These are phyloP conservation scores for Sporisorium iseilematis-ciliati DNA, from an alignment of 1,284 basidiomycete species.

Conservation along the genomic window DNA sequence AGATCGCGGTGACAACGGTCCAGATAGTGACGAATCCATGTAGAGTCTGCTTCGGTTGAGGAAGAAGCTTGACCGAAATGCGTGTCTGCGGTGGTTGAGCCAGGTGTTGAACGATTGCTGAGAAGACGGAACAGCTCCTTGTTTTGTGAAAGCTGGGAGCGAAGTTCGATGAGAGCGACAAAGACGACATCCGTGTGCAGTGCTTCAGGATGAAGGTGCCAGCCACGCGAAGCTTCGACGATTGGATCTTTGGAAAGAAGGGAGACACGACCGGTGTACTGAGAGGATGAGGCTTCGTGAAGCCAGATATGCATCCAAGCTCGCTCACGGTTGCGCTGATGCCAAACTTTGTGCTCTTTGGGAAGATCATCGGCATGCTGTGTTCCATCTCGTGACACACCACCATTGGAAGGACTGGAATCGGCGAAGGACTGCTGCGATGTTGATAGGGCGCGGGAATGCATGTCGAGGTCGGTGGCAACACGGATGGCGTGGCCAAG, in stretches of 20 bases:
- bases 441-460: conserved; percentile 33
- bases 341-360: conserved; percentile 21
- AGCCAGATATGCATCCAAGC: conserved; percentile 55
- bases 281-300: conserved; percentile 44
- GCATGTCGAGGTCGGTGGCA: conserved; percentile 45
- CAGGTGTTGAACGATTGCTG: conserved; percentile 18
- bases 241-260: conserved; percentile 44
- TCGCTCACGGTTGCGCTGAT: conserved; percentile 37
- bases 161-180: conserved; percentile 47
- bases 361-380: neutral
- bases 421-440: conserved; percentile 6
- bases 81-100: neutral
- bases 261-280: conserved; percentile 45
- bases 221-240: conserved; percentile 35
- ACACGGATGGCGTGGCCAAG: conserved; percentile 44
- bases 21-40: conserved; percentile 35
- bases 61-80: neutral
- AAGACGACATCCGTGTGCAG: conserved; percentile 43
- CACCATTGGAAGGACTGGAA: neutral
- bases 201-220: conserved; percentile 45
- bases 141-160: conserved; percentile 38
- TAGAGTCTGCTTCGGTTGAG: conserved; percentile 12
- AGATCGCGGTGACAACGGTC: conserved; percentile 43
- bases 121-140: conserved; percentile 44
- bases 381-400: neutral